These are phyloP conservation scores for Tuber umbilicatum DNA, from an alignment of 495 filamentous ascomycete genomes.

Conservation along the genomic window DNA sequence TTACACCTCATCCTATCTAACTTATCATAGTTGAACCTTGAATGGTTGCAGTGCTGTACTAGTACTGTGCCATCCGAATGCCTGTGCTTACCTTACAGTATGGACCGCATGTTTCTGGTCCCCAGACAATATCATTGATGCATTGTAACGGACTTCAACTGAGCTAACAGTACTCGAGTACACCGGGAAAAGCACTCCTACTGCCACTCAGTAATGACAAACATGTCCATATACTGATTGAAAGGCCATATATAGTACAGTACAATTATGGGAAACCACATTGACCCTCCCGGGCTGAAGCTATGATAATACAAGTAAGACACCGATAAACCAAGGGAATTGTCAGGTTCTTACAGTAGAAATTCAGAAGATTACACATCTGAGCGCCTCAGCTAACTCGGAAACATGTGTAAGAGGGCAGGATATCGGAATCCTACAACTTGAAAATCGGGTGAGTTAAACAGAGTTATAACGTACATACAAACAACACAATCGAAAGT, in stretches of 20 bases:
- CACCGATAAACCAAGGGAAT: background rate
- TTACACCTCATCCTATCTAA: too few species aligned
- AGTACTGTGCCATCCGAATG: background rate
- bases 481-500: background rate
- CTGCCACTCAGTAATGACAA: background rate
- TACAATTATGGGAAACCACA: background rate
- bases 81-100: background rate
- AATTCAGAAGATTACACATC: background rate
- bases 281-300: background rate
- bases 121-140: too few species aligned
- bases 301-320: background rate
- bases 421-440: background rate
- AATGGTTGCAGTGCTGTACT: background rate
- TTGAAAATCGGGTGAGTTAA: background rate
- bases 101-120: background rate
- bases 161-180: background rate
- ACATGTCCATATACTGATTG: background rate
- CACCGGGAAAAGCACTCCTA: background rate
- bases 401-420: background rate
- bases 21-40: background rate
- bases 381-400: background rate
- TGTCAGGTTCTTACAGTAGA: background rate
- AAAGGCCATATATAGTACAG: background rate
- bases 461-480: background rate
- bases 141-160: background rate